phyloP scores from a whole-genome alignment of 208 protist species.

The Vickermania ingenoplastis region DNA sequence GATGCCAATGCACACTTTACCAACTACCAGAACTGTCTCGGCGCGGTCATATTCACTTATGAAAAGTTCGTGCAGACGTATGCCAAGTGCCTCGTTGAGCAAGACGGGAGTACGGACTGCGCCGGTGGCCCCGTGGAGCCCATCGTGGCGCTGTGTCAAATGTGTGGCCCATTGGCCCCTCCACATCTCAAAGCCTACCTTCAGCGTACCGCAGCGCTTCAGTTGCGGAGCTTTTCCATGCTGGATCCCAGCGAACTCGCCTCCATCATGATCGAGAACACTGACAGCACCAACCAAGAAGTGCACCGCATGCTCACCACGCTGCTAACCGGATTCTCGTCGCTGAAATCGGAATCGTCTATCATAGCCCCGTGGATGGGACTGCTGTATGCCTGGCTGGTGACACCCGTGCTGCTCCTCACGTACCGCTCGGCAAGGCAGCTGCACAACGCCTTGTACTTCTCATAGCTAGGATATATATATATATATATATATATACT shows the following conservation, averaged over 20 bases:
- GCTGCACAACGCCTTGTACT: not conserved
- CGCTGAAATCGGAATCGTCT: not conserved
- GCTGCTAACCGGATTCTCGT: not conserved
- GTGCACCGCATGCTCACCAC: not conserved
- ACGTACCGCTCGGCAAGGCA: not conserved
- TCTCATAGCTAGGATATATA: not conserved
- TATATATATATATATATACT: conserved; percentile 2
- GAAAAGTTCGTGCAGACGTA: not conserved
- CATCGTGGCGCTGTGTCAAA: not conserved
- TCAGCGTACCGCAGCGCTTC: not conserved
- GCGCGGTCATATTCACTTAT: not conserved
- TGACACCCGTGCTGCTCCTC: not conserved
- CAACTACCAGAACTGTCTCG: not conserved
- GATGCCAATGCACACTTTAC: not conserved
- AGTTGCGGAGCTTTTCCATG: not conserved
- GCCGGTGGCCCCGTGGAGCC: not conserved
- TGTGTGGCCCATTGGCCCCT: not conserved
- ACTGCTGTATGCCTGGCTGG: not conserved
- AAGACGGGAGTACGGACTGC: not conserved
- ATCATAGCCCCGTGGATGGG: not conserved
- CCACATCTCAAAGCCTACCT: not conserved
- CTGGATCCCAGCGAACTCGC: not conserved
- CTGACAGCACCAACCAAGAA: not conserved
- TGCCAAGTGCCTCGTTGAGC: not conserved
- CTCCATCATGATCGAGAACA: not conserved